phyloP scores from a whole-genome alignment of 2,329 filamentous ascomycete species.

The Dactylellina haptotyla region DNA sequence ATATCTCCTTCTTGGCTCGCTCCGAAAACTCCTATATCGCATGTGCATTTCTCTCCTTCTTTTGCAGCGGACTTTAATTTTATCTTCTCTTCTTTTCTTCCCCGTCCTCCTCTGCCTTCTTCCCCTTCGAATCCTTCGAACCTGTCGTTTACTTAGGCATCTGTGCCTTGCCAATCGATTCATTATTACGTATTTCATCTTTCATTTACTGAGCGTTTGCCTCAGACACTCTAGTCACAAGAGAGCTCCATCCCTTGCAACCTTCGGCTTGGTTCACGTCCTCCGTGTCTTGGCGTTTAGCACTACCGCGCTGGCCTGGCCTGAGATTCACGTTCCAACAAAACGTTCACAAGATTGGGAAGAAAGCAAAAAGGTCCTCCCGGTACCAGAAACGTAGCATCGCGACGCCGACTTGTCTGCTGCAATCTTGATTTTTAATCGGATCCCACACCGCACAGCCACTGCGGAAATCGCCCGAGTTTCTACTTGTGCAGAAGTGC shows the following conservation, averaged over 20 bases:
- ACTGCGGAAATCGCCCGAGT: slow-evolving; percentile 13
- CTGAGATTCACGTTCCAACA: not conserved
- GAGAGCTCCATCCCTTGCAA: slow-evolving; percentile 49
- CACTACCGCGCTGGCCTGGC: slow-evolving; percentile 16
- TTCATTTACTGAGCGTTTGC: slow-evolving; percentile 36
- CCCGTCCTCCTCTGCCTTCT: slow-evolving; percentile 14
- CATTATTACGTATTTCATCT: slow-evolving; percentile 49
- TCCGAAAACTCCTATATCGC: slow-evolving; percentile 34
- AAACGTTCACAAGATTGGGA: not conserved
- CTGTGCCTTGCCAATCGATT: slow-evolving; percentile 22
- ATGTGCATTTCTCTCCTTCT: slow-evolving; percentile 26
- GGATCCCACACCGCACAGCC: slow-evolving; percentile 2
- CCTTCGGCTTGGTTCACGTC: slow-evolving; percentile 32
- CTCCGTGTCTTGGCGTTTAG: slow-evolving; percentile 23
- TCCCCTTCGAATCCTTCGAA: slow-evolving; percentile 43
- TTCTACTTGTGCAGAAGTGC: not conserved
- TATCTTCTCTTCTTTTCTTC: slow-evolving; percentile 24
- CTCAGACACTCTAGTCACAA: slow-evolving; percentile 39
- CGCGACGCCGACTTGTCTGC: no score
- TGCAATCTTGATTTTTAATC: not conserved
- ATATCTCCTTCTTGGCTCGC: slow-evolving; percentile 46
- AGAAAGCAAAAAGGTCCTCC: not conserved
- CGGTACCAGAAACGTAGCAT: not conserved
- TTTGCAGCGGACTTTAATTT: slow-evolving; percentile 21
- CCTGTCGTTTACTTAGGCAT: slow-evolving; percentile 25